These are phyloP conservation scores for Tubosaeta sp. DNA, from an alignment of 768 basidiomycete genomes.

Conservation along the genomic window DNA sequence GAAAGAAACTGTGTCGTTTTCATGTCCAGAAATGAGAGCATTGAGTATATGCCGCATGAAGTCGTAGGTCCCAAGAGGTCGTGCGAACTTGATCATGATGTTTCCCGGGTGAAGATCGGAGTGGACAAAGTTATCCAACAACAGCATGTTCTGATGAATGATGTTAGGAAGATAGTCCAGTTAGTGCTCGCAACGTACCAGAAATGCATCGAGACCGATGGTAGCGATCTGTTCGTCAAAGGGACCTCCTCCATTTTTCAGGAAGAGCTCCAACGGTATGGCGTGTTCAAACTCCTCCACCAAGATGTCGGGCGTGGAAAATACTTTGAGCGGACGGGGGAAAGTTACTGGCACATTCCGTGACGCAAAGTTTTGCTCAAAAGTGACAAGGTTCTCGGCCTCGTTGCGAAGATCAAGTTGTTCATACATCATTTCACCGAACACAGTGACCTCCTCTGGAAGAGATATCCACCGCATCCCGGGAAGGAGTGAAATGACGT, in stretches of 20 bases:
- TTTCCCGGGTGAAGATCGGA: constrained; percentile 90
- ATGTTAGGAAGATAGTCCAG: constrained; percentile 1
- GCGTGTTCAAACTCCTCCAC: constrained; percentile 95
- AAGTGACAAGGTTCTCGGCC: constrained; percentile 78
- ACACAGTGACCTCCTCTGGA: constrained; percentile 91
- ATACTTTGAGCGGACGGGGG: constrained; percentile 78
- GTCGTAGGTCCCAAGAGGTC: constrained; percentile 67
- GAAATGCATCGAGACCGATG: constrained; percentile 89
- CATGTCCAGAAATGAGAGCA: constrained; percentile 45
- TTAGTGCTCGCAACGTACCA: constrained; percentile 49
- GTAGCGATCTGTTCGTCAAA: constrained; percentile 88
- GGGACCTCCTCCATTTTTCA: constrained; percentile 88
- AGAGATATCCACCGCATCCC: constrained; percentile 97
- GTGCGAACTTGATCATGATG: constrained; percentile 96
- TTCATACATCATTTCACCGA: constrained; percentile 94
- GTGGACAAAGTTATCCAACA: constrained; percentile 97
- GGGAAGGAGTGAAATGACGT: constrained; percentile 70
- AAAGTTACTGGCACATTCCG: constrained; percentile 83
- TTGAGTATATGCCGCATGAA: constrained; percentile 58
- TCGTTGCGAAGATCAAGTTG: constrained; percentile 91
- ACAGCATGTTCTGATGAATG: constrained; percentile 80
- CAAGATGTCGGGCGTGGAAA: constrained; percentile 78
- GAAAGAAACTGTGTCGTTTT: constrained; percentile 18
- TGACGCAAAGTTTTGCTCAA: constrained; percentile 81
- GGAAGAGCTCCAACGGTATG: constrained; percentile 79